A percentile compares a stretch with the other conserved stretches of the same genome.
phyloP scores from a whole-genome alignment of 495 filamentous ascomycete species.

The Parmelia sp. region DNA sequence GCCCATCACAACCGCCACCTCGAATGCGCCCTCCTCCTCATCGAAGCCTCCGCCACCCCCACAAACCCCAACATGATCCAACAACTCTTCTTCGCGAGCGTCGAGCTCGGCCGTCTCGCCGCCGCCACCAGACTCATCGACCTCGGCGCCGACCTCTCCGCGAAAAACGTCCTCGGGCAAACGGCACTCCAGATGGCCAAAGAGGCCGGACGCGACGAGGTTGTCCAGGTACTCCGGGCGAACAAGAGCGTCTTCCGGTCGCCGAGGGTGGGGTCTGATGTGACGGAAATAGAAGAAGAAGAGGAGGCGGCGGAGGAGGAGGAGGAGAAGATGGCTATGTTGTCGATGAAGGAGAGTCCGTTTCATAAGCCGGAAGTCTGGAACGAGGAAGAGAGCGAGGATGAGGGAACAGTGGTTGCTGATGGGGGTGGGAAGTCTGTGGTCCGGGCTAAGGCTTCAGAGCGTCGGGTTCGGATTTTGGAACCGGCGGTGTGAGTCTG shows the following conservation, averaged over 20 bases:
- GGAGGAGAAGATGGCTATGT: constrained; percentile 13
- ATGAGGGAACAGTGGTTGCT: constrained; percentile 4
- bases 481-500: not conserved
- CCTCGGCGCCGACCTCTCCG: constrained; percentile 9
- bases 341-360: constrained; percentile 7
- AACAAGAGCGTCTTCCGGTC: constrained; percentile 8
- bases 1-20: constrained; percentile 50
- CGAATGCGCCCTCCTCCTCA: constrained; percentile 7
- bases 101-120: constrained; percentile 9
- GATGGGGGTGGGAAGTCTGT: not conserved
- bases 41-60: constrained; percentile 13
- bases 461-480: not conserved
- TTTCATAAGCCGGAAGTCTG: constrained; percentile 12
- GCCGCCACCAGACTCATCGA: constrained; percentile 16
- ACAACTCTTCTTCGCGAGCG: constrained; percentile 15
- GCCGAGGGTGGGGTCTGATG: constrained; percentile 3
- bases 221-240: constrained; percentile 5
- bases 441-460: not conserved
- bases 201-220: constrained; percentile 8
- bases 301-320: not conserved
- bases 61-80: not conserved
- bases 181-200: constrained; percentile 18
- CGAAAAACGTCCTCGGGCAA: constrained; percentile 17
- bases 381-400: constrained; percentile 13
- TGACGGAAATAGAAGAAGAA: constrained; percentile 1